Conservation (phyloP, 2,329 filamentous ascomycete species). For the Botrytis fragariae region DNA sequence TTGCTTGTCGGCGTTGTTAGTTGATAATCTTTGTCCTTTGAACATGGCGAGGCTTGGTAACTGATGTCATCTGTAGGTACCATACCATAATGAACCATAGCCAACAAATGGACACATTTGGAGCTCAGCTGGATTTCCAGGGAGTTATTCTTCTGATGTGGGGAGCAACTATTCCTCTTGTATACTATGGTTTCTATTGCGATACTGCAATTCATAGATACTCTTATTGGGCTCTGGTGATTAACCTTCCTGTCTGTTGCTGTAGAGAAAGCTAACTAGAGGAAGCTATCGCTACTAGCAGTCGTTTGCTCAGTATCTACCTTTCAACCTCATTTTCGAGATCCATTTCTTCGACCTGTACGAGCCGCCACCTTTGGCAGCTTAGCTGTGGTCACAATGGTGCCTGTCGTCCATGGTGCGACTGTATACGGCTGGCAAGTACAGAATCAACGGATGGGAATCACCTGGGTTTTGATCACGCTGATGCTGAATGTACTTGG, state of each 20-base stretch:
- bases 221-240: slow-evolving; percentile 5
- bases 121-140: slow-evolving; percentile 59
- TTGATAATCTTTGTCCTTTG: not conserved
- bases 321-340: slow-evolving; percentile 41
- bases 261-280: not conserved
- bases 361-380: slow-evolving; percentile 44
- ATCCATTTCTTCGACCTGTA: slow-evolving; percentile 41
- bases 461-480: slow-evolving; percentile 43
- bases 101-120: slow-evolving; percentile 47
- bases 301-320: slow-evolving; percentile 42
- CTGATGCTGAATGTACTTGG: slow-evolving; percentile 42
- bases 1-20: slow-evolving; percentile 45
- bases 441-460: slow-evolving; percentile 42
- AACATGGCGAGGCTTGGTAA: not conserved
- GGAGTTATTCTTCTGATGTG: slow-evolving; percentile 62
- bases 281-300: slow-evolving; percentile 32
- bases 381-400: slow-evolving; percentile 44
- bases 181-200: slow-evolving; percentile 52
- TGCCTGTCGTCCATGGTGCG: slow-evolving; percentile 43
- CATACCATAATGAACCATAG: slow-evolving; percentile 58
- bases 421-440: slow-evolving; percentile 37
- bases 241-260: slow-evolving; percentile 22
- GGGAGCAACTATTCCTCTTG: slow-evolving; percentile 56
- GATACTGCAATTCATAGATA: slow-evolving; percentile 10
- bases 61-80: slow-evolving; percentile 42